phyloP scores from a whole-genome alignment of 129 eudicot species.

The Tagetes patula region DNA sequence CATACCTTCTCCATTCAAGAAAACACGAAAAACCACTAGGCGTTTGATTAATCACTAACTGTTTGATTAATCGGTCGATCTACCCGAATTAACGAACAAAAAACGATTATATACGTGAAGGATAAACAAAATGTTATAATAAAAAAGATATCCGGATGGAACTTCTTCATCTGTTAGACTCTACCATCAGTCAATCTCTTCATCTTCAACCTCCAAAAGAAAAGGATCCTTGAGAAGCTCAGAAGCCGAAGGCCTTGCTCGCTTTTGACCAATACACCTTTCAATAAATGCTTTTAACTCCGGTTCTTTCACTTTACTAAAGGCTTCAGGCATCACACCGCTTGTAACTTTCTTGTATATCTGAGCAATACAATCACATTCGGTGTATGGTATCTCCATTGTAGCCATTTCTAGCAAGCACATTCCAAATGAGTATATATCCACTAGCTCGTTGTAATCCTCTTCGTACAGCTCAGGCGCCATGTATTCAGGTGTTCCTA shows the following conservation, averaged over 20 bases:
- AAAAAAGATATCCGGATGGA: background rate
- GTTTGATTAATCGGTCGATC: background rate
- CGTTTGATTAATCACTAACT: background rate
- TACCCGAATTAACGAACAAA: constrained; percentile 1
- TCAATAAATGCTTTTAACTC: constrained; percentile 68
- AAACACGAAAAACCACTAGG: background rate
- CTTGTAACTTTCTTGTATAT: constrained; percentile 70
- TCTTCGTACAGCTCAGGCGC: constrained; percentile 86
- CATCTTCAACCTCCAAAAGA: constrained; percentile 38
- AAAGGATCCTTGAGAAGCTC: constrained; percentile 75
- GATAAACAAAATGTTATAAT: constrained; percentile 2
- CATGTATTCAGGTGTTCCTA: constrained; percentile 83
- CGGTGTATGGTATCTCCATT: constrained; percentile 71
- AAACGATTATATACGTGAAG: constrained; percentile 5
- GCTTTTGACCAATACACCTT: constrained; percentile 55
- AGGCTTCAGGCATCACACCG: constrained; percentile 64
- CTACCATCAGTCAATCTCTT: constrained; percentile 23
- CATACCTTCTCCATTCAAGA: constrained; percentile 14
- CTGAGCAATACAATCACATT: constrained; percentile 65
- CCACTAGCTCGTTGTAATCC: constrained; percentile 69
- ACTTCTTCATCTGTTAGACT: background rate
- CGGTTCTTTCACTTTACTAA: constrained; percentile 50
- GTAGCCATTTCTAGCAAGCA: constrained; percentile 79
- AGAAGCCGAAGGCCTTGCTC: constrained; percentile 64
- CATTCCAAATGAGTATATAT: constrained; percentile 85